Evolutionary conservation across 2,329 filamentous ascomycete genomes (phyloP).

Genomic region (Colletotrichum horii): DNA sequence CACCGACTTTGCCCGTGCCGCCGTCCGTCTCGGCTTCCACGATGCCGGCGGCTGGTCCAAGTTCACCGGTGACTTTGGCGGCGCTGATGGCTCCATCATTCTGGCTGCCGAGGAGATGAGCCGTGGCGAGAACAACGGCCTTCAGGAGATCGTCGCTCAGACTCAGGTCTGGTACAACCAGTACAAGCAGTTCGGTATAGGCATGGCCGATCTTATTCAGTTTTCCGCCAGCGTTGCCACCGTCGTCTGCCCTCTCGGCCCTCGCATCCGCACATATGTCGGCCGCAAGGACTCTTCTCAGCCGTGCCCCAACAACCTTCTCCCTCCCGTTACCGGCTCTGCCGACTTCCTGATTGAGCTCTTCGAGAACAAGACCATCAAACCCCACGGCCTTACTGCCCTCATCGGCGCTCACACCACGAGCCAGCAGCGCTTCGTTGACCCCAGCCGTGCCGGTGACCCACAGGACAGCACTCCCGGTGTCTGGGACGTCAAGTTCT

Average conservation of each 20-base stretch:
- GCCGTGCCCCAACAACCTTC: constrained; percentile 41
- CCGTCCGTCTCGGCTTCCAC: constrained; percentile 53
- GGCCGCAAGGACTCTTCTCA: constrained; percentile 51
- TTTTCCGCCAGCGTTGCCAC: constrained; percentile 56
- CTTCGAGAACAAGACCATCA: constrained; percentile 59
- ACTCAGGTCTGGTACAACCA: constrained; percentile 44
- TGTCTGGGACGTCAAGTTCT: constrained; percentile 59
- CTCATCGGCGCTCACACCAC: constrained; percentile 60
- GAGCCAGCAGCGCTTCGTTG: constrained; percentile 51
- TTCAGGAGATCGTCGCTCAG: constrained; percentile 46
- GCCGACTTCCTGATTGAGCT: constrained; percentile 51
- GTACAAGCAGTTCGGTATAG: constrained; percentile 41
- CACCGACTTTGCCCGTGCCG: constrained; percentile 46
- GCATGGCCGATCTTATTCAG: constrained; percentile 60
- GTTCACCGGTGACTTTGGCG: constrained; percentile 36
- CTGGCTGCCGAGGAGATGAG: constrained; percentile 40
- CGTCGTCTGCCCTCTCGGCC: constrained; percentile 48
- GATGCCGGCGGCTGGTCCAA: constrained; percentile 51
- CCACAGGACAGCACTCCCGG: constrained; percentile 58
- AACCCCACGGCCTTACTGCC: constrained; percentile 53
- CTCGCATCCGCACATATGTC: constrained; percentile 55
- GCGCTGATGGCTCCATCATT: constrained; percentile 51
- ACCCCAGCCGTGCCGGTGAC: constrained; percentile 42
- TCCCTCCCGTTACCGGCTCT: constrained; percentile 46
- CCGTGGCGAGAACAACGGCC: constrained; percentile 49